Base-by-base conservation (phyloP, 2,329 filamentous ascomycete genomes). In the Beauveria pseudobassiana region DNA sequence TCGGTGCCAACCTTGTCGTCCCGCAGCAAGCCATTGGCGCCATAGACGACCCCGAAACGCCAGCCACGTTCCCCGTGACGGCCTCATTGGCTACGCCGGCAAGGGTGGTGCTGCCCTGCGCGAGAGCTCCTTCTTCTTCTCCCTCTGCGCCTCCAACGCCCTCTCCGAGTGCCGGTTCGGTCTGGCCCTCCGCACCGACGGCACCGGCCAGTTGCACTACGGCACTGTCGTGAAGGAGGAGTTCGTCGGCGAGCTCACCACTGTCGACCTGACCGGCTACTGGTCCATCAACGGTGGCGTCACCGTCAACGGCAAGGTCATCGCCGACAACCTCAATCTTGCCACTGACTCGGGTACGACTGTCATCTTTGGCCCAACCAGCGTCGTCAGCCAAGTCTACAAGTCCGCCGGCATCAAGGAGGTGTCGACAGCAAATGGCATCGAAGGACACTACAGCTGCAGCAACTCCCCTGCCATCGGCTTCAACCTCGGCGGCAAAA, bases 81-180 rank as follows among this genome's bases (percentile, higher is more conserved):
- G 66, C 42, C 60, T 66, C 42, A 65, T 66, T 49, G 66, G 66
- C 22, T 67, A 63, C 57, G 65, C 59, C 34, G 63, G 62, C 49
- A 14, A 30, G 24, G 24, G 48, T 22, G 45, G 59, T 42, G 62
- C 55, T 22, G 49, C 63, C 8, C 64, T 65, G 22, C 26, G 26
- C 10, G 28, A 51, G 14, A 49, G 62, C 0, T 62, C 66, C 9
- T 67, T 67, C 48, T 52, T 67, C 50, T 38, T 61, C 49, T 63
- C 56, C 51, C 63, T 67, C 52, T 67, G 66, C 62, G 58, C 63
- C 50, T 46, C 63, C 22, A 40, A 60, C 4, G 16, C 59, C 14
- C 59, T 67, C 24, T 62, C 64, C 46, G 55, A 63, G 5, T 67
- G 66, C 60, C 66, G 66, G 42, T 66, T 67, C 49, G 66, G 66